These are phyloP conservation scores for Euphrasia arctica DNA, from an alignment of 305 asterid genomes.

Conservation along the genomic window DNA sequence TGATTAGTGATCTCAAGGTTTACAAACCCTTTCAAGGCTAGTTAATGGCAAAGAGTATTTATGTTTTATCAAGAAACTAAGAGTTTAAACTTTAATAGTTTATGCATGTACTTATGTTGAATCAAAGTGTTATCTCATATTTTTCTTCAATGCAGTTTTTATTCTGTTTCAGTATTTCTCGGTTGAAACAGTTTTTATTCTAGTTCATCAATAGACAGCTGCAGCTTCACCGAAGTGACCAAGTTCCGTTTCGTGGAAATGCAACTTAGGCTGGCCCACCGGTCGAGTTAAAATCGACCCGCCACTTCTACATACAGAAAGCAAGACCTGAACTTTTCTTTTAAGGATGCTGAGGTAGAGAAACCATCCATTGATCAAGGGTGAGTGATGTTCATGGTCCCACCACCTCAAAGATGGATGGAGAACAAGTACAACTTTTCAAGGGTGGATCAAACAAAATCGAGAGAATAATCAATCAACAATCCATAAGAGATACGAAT, in stretches of 20 bases:
- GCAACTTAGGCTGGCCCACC: too few relatives aligned
- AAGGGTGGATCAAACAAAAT: too few relatives aligned
- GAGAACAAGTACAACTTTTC: conserved; percentile 25
- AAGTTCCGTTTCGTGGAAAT: too few relatives aligned
- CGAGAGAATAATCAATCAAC: neutral
- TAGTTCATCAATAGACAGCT: too few relatives aligned
- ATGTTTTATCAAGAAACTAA: conserved; percentile 6
- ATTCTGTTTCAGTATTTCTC: conserved; percentile 25
- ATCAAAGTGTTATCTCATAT: conserved; percentile 28
- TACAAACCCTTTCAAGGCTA: conserved; percentile 69
- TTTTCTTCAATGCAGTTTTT: conserved; percentile 32
- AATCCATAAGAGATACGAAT: neutral
- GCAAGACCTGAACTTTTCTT: conserved; percentile 24
- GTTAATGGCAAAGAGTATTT: conserved; percentile 19
- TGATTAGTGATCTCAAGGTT: conserved; percentile 58
- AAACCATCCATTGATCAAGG: too few relatives aligned
- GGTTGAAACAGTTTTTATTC: too few relatives aligned
- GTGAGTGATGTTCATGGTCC: conserved; percentile 26
- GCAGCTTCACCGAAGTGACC: too few relatives aligned
- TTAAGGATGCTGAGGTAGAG: too few relatives aligned
- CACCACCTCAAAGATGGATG: conserved; percentile 34
- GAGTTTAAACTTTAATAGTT: conserved; percentile 26
- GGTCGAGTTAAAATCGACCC: neutral
- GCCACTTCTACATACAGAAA: conserved; percentile 11
- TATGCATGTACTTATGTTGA: conserved; percentile 30